phyloP scores from a whole-genome alignment of 129 eudicot genomes.

The Daucus carota region DH1_v3.0 NC_030382.2:52669501-52670000 shows the following conservation, averaged over 20 bases:
- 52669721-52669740: conserved; percentile 10
- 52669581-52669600: neutral
- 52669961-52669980: conserved; percentile 21
- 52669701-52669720: neutral
- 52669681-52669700: neutral
- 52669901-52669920: conserved; percentile 17
- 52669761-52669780: conserved; percentile 8
- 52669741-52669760: conserved; percentile 14
- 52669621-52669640: conserved; percentile 3
- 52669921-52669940: conserved; percentile 13
- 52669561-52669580: no score
- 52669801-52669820: neutral
- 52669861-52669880: conserved; percentile 11
- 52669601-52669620: conserved; percentile 10
- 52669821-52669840: conserved; percentile 7
- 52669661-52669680: neutral
- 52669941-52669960: conserved; percentile 16
- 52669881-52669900: conserved; percentile 1
- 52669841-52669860: conserved; percentile 13
- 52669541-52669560: neutral
- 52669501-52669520: no score
- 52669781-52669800: neutral
- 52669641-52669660: neutral
- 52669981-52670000: conserved; percentile 15
- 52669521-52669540: no score